Evolutionary conservation across 192 early-diverging fungal genomes (phyloP), one percentile per base, ranked within the genome.

Genomic region (Phlyctochytrium bullatum): DNA sequence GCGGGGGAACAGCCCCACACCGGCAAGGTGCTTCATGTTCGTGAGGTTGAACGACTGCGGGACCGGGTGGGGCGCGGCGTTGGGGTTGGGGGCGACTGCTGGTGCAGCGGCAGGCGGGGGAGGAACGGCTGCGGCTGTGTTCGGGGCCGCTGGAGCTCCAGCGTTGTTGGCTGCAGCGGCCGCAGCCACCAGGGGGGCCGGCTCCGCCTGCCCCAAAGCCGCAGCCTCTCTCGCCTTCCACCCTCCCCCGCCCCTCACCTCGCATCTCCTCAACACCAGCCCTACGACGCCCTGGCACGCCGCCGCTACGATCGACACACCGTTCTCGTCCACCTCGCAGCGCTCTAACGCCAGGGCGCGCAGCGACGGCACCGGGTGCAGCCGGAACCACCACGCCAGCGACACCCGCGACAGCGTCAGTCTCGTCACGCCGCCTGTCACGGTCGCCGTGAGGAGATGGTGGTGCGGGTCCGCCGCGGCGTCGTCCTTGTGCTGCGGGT

Each of bases 321-420:
- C 77, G 17, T 71, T 78, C 52, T 78, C 77, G 36, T 78, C 77
- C 32, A 78, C 16, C 58, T 78, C 77, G 61, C 77, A 78, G 4
- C 31, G 47, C 25, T 78, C 73, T 53, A 78, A 56, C 23, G 67
- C 59, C 12, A 78, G 54, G n/a, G 58, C 65, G 50, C 64, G 51
- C 27, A 78, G 47, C 1, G 36, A 17, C 14, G 34, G 50, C 2
- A 72, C 62, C 29, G 57, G 59, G 40, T 66, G 69, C 32, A 78
- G 57, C 1, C 77, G 77, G 61, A 78, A 78, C 77, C 77, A 78
- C 77, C 77, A 78, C 17, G 77, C 72, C 2, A 78, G 59, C 17
- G 73, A 75, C 33, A 73, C 64, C 1, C 77, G 17, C 17, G 27
- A 29, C 14, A 69, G 51, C 24, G 61, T 69, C 6, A 69, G 31